Base-by-base conservation (phyloP, 768 basidiomycete genomes). In the Jaapia argillacea region DNA sequence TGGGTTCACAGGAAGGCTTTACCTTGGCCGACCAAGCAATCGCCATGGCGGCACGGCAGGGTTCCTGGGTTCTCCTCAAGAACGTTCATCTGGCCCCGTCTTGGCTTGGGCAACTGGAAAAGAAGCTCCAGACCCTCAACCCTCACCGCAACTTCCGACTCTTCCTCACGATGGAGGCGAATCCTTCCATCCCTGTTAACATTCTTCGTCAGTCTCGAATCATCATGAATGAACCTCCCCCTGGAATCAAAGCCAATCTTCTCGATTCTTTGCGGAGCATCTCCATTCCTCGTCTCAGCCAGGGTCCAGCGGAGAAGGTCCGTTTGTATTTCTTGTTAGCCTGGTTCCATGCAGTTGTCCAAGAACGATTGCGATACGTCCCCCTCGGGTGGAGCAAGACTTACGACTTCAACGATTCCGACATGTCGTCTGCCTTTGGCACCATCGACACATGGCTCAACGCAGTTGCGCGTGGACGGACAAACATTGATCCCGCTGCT, bases 361-460 rank as follows among this genome's bases (percentile, higher is more conserved):
- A 96, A 64, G 96, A 98, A 62, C 88, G 96, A 48, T 70, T 98
- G 10, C 87, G 94, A 33, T 99, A 97, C 60, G 87, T 83, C 6
- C 96, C 96, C 4, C 68, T 99, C 13, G 94, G 96, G 0, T 99
- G 94, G 92, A 93, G 85, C 59, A 90, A 96, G 65, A 72, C 74
- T 0, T 98, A 98, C 64, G 96, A 98, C 60, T 98, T 98, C 77
- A 99, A 99, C 62, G 93, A 98, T 59, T 96, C 94, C 4, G 96
- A 99, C 58, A 86, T 96, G 76, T 77, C 85, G 13, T 85, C 94
- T 7, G 93, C 93, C 1, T 85, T 90, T 56, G 74, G 73, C 33
- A 93, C 89, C 14, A 96, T 98, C 58, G 93, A 97, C 57, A 71
- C 80, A 1, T 98, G 94, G 91, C 70, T 98, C 41, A 72, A 71